Conservation (phyloP, 495 filamentous ascomycete species). For the Delitschia confertaspora region DNA sequence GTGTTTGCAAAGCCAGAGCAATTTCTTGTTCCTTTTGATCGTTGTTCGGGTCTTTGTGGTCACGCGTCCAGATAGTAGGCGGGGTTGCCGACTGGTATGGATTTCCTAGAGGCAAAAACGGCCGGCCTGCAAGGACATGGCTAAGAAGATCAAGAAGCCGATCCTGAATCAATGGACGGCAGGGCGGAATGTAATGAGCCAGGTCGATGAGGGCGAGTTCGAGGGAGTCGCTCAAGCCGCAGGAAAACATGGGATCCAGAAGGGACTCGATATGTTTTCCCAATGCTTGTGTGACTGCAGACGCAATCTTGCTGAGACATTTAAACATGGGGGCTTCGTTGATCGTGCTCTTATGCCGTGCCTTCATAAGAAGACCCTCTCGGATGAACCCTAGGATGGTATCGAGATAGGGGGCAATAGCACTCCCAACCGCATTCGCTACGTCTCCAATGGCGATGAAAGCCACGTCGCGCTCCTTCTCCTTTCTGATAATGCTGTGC, state of each 20-base stretch:
- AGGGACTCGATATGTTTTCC: slow-evolving; percentile 97
- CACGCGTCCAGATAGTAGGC: slow-evolving; percentile 67
- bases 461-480: slow-evolving; percentile 83
- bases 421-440: slow-evolving; percentile 86
- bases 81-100: slow-evolving; percentile 57
- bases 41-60: slow-evolving; percentile 65
- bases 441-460: slow-evolving; percentile 94
- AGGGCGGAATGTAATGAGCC: slow-evolving; percentile 95
- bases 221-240: slow-evolving; percentile 81
- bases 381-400: slow-evolving; percentile 84
- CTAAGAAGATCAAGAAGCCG: slow-evolving; percentile 90
- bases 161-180: slow-evolving; percentile 86
- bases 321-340: slow-evolving; percentile 91
- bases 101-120: slow-evolving; percentile 84
- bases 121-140: slow-evolving; percentile 80
- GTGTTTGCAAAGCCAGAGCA: slow-evolving; percentile 80
- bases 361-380: slow-evolving; percentile 78
- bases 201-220: slow-evolving; percentile 95
- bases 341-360: slow-evolving; percentile 42
- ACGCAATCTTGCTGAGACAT: slow-evolving; percentile 92
- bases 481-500: slow-evolving; percentile 88
- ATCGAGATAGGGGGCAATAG: slow-evolving; percentile 92
- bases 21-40: slow-evolving; percentile 80
- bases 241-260: slow-evolving; percentile 93
- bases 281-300: slow-evolving; percentile 89